These are phyloP conservation scores for Carpinus viminea DNA, from an alignment of 306 rosid genomes.

Conservation along the genomic window DNA sequence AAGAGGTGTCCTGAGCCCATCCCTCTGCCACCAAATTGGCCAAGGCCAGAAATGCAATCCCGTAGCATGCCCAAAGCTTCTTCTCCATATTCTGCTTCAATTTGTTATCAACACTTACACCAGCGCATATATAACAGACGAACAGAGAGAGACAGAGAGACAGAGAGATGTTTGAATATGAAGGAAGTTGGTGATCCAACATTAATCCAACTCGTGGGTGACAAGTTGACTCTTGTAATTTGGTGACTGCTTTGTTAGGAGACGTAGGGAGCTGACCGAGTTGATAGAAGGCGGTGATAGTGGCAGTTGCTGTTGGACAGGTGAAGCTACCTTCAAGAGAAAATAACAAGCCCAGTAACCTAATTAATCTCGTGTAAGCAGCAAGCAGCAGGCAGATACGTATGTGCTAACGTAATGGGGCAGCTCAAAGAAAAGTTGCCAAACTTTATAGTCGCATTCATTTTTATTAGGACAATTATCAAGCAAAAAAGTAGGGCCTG, in stretches of 20 bases:
- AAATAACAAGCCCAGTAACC: not conserved
- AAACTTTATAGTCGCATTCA: too few species aligned
- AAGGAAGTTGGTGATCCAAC: slow-evolving; percentile 30
- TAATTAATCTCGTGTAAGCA: not conserved
- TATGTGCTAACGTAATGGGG: too few species aligned
- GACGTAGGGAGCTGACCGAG: too few species aligned
- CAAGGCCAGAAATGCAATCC: slow-evolving; percentile 15
- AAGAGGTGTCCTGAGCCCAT: slow-evolving; percentile 34
- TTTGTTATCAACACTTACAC: not conserved
- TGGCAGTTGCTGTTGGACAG: slow-evolving; percentile 4
- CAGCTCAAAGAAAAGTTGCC: too few species aligned
- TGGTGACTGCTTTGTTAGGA: too few species aligned
- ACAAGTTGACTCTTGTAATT: not conserved
- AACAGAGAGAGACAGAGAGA: slow-evolving; percentile 2
- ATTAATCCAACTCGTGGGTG: slow-evolving; percentile 20
- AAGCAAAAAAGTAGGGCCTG: too few species aligned
- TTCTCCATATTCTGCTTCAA: slow-evolving; percentile 11
- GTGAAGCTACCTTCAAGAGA: slow-evolving; percentile 11
- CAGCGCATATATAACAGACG: not conserved
- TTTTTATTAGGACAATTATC: too few species aligned
- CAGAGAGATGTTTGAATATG: slow-evolving; percentile 10
- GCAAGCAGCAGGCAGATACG: too few species aligned
- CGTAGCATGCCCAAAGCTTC: not conserved
- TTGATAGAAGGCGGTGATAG: slow-evolving; percentile 1
- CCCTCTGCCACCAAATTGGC: slow-evolving; percentile 10